These are phyloP conservation scores for Pleurozium schreberi DNA, from an alignment of 225 moss, liverwort and hornwort species.

Conservation along the genomic window DNA sequence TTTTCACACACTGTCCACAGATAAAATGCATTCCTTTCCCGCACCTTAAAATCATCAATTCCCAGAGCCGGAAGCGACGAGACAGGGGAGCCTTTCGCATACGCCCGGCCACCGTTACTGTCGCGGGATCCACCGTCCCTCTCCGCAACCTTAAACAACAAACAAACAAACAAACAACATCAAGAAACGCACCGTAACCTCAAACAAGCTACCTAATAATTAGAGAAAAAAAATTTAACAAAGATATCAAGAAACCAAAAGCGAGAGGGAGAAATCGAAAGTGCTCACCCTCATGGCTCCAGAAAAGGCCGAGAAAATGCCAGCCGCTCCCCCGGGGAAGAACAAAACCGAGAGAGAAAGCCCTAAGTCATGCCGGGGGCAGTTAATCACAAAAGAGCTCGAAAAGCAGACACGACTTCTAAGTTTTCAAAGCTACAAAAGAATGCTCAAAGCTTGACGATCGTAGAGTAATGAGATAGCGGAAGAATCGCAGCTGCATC, in stretches of 20 bases:
- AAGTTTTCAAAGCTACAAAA: neutral
- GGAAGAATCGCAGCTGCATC: neutral
- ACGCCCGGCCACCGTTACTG: slow-evolving; percentile 37
- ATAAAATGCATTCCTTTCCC: neutral
- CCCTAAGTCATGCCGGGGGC: slow-evolving; percentile 3
- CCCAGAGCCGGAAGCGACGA: slow-evolving; percentile 46
- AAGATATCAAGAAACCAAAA: neutral
- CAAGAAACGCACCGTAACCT: neutral
- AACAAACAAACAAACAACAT: neutral
- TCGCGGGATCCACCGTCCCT: slow-evolving; percentile 36
- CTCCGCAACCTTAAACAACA: slow-evolving; percentile 42
- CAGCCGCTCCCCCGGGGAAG: neutral
- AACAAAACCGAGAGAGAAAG: neutral
- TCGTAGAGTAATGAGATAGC: neutral
- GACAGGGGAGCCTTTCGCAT: slow-evolving; percentile 36
- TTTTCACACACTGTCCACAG: neutral
- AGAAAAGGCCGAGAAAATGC: neutral
- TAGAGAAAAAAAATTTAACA: neutral
- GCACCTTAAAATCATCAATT: slow-evolving; percentile 83
- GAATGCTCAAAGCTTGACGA: neutral
- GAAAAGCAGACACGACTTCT: neutral
- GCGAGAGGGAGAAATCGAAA: neutral
- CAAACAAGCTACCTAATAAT: neutral
- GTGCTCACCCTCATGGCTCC: slow-evolving; percentile 23
- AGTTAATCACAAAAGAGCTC: neutral